Evolutionary conservation across 129 eudicot genomes (phyloP), one percentile per base, ranked within the genome.

Genomic region (Ambrosia artemisiifolia): DNA sequence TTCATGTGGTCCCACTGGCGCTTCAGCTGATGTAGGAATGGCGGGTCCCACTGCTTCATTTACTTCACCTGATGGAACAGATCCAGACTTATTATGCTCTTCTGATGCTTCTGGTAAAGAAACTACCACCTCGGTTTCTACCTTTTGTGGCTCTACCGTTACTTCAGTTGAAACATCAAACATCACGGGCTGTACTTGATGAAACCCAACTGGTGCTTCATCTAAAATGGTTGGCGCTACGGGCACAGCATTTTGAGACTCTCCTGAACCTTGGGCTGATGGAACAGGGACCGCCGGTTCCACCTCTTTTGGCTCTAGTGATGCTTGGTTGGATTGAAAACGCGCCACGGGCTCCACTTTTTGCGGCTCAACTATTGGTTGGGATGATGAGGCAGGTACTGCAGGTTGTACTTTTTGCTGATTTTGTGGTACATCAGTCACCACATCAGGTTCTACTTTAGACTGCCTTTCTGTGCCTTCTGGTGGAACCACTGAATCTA

Each of bases 391-490:
- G 18, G 69, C 53, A 55, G 74, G 56, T 33, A 38, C 77, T 14
- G 49, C 56, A 32, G 69, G 38, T 80, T 69, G 76, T 69, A 68
- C 40, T 28, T 32, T 63, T 46, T 51, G 80, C 53, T 80, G 76
- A 75, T 54, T 53, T 67, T 30, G 75, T 40, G 67, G 77, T 40
- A 53, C 82, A 67, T 66, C 54, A 64, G 59, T 55, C 32, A 17
- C 18, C 56, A 16, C 57, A 38, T 5, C 10, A 2, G 67, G 50
- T 7, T 76, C 74, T 43, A 56, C 74, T 17, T 57, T 67, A 16
- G 33, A 12, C 50, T 76, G 74, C 69, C 18, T 67, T 68, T 67
- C 75, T 57, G 80, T 67, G 57, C 69, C 80, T 44, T 59, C 80
- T 30, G 42, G 74, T 34, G 48, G 44, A 51, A 50, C 78, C 32